Evolutionary conservation across 2,329 filamentous ascomycete genomes (phyloP).

Genomic region (Amauroascus niger): DNA sequence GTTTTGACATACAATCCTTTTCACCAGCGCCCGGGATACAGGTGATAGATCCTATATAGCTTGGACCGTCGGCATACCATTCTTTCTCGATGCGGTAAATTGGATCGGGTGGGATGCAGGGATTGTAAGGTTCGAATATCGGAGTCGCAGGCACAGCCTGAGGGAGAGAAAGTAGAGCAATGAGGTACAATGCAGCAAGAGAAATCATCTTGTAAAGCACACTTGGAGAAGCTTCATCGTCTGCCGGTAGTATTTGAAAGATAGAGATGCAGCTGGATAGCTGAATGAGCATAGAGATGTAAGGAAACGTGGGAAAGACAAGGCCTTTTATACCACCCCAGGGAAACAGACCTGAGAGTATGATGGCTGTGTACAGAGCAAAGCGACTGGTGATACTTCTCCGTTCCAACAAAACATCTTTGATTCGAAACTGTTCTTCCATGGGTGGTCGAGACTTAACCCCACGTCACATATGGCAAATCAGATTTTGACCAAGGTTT

Average conservation of each 20-base stretch:
- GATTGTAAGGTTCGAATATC: neutral
- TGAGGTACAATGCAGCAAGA: neutral
- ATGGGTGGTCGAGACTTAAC: too few relatives aligned
- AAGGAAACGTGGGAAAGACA: too few relatives aligned
- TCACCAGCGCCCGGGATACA: neutral
- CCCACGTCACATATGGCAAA: too few relatives aligned
- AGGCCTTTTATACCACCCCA: too few relatives aligned
- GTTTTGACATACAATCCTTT: neutral
- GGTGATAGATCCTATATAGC: neutral
- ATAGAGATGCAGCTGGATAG: too few relatives aligned
- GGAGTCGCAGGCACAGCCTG: neutral
- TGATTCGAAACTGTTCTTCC: too few relatives aligned
- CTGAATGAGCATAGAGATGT: too few relatives aligned
- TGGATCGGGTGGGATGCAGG: neutral
- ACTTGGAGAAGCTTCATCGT: neutral
- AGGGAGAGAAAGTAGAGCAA: neutral
- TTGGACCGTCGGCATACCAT: neutral
- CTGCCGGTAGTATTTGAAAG: neutral
- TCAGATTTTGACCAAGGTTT: too few relatives aligned
- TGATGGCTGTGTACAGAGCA: too few relatives aligned
- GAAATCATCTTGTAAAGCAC: neutral
- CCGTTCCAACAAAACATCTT: too few relatives aligned
- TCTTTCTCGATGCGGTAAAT: neutral
- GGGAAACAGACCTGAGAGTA: too few relatives aligned
- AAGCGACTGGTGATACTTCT: too few relatives aligned